These are phyloP conservation scores for Amaranthus cruentus DNA, from an alignment of 148 eudicot species.

Conservation along the genomic window DNA sequence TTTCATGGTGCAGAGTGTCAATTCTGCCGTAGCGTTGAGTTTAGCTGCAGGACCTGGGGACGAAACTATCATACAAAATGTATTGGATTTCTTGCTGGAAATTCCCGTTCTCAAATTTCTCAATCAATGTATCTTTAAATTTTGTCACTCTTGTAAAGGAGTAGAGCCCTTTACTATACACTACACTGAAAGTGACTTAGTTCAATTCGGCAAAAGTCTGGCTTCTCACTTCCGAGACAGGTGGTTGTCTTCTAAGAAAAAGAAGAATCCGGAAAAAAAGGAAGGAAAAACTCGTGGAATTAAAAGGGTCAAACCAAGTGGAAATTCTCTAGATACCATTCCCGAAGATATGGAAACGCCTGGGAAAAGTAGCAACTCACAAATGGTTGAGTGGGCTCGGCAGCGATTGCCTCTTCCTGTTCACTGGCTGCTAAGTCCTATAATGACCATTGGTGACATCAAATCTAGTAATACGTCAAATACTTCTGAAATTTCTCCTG, in stretches of 20 bases:
- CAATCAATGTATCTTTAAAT: constrained; percentile 38
- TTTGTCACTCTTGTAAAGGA: constrained; percentile 30
- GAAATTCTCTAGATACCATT: constrained; percentile 54
- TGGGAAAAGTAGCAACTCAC: constrained; percentile 30
- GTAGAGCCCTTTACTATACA: constrained; percentile 35
- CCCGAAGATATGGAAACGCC: constrained; percentile 51
- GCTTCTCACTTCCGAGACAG: constrained; percentile 62
- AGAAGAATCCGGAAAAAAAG: constrained; percentile 38
- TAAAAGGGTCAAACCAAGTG: constrained; percentile 24
- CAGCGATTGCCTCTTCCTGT: constrained; percentile 86
- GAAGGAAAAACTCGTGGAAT: constrained; percentile 19
- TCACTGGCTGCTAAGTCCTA: constrained; percentile 85
- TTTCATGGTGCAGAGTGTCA: constrained; percentile 36
- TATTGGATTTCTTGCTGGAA: constrained; percentile 45
- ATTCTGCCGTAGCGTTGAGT: constrained; percentile 47
- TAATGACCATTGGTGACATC: constrained; percentile 34
- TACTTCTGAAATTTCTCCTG: constrained; percentile 18
- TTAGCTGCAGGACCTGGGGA: constrained; percentile 59
- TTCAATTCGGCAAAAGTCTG: constrained; percentile 40
- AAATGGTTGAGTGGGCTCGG: constrained; percentile 75
- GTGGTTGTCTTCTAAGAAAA: constrained; percentile 66
- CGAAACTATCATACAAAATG: constrained; percentile 42
- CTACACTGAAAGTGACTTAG: constrained; percentile 53
- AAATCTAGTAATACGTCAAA: constrained; percentile 22
- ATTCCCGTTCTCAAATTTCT: constrained; percentile 59